Evolutionary conservation across 768 basidiomycete genomes (phyloP), one percentile per base, ranked within the genome.

Genomic region (Boletus rubroflammeus): DNA sequence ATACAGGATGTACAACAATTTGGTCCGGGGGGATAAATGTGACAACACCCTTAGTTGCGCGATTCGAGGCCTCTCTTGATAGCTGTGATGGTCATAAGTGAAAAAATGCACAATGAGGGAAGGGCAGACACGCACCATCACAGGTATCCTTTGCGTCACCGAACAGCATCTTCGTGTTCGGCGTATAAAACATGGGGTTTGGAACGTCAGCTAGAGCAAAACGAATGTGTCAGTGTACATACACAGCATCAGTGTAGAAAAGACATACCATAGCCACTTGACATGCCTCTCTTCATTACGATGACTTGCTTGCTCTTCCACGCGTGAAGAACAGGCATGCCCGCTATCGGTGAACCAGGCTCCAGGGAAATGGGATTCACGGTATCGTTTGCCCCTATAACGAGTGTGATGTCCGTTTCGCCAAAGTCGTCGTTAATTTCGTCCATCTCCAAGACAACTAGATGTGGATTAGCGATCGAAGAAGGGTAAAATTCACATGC

Each of bases 261-360:
- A 36, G 26, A 67, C 77, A 48, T 54, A 90, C 90, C 92, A 65
- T 93, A 93, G 36, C 90, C 91, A 66, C 88, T 86, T 8, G 91
- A 84, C 79, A 94, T 84, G 50, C 92, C 90, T 58, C 92, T 81
- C 73, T 94, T 94, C 92, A 94, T 94, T 36, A 94, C 91, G 49
- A 94, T 79, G 40, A 93, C 90, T 62, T 91, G 87, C 67, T 93
- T 93, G 70, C 88, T 89, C 82, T 93, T 91, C 92, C 92, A 94
- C 7, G 88, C 92, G 57, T 93, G 88, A 50, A 94, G 76, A 19
- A 94, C 92, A 15, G 92, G 90, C 92, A 94, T 94, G 28, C 92
- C 92, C 26, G 91, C 91, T 57, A 94, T 94, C 2, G 90, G 77
- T 51, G 90, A 92, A 39, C 90, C 90, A 15, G 88, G 80, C 68